phyloP scores from a whole-genome alignment of 2,329 filamentous ascomycete species.

The Thelonectria rubi region DNA sequence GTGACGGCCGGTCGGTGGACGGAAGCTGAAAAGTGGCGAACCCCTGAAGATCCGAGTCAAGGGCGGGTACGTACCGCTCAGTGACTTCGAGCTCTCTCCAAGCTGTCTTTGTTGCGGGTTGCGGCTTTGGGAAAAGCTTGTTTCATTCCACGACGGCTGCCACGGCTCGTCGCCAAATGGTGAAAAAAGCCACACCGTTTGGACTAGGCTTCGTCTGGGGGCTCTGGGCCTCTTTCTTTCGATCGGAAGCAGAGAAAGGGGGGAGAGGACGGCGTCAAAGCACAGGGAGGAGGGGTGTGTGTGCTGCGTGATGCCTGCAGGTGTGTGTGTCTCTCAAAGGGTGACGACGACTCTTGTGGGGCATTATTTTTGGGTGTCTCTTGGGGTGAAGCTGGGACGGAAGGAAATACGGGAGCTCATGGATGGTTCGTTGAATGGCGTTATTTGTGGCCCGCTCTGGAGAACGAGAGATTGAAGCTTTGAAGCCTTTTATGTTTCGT shows the following conservation, averaged over 20 bases:
- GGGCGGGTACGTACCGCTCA: too few relatives aligned
- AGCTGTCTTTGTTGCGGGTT: too few relatives aligned
- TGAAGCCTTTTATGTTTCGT: neutral
- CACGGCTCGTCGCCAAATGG: neutral
- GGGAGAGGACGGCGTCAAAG: neutral
- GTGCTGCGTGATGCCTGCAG: neutral
- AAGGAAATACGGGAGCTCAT: neutral
- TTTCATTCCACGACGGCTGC: neutral
- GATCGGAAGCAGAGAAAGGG: neutral
- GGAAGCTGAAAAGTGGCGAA: neutral
- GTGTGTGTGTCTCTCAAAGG: neutral
- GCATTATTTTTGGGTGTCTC: neutral
- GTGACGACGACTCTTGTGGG: constrained; percentile 5
- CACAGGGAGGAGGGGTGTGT: constrained; percentile 11
- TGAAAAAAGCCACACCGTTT: neutral
- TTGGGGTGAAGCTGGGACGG: constrained; percentile 4
- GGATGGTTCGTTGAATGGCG: constrained; percentile 3
- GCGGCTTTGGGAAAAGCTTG: constrained; percentile 18
- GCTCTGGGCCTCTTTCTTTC: neutral
- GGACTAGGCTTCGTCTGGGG: neutral
- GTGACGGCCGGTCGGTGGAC: neutral
- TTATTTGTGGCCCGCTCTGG: neutral
- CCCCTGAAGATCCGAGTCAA: constrained; percentile 33
- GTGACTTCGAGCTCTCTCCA: too few relatives aligned
- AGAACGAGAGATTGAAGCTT: neutral